phyloP scores from a whole-genome alignment of 805 yeast genomes.

The Saturnispora halmiae region DNA sequence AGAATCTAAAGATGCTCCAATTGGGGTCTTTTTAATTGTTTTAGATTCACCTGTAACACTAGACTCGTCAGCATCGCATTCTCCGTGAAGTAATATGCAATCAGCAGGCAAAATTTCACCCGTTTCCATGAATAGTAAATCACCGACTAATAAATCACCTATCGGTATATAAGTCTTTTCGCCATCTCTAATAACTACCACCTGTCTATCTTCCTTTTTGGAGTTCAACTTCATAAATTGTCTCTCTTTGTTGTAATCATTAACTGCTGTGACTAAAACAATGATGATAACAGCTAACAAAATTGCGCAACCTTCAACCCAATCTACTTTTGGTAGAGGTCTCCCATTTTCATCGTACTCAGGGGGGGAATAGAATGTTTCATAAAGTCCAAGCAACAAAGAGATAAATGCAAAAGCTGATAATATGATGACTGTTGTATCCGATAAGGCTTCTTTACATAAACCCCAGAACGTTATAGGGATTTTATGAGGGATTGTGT shows the following conservation, averaged over 20 bases:
- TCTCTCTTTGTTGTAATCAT: constrained; percentile 92
- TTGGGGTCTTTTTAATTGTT: constrained; percentile 62
- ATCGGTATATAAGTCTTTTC: constrained; percentile 60
- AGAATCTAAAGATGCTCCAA: constrained; percentile 33
- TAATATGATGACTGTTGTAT: constrained; percentile 78
- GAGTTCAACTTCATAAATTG: constrained; percentile 85
- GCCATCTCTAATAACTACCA: constrained; percentile 70
- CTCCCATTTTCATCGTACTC: constrained; percentile 72
- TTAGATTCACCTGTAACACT: constrained; percentile 91
- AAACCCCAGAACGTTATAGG: constrained; percentile 59
- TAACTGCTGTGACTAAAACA: constrained; percentile 87
- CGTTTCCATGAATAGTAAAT: constrained; percentile 70
- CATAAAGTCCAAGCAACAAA: constrained; percentile 83
- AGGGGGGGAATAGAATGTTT: constrained; percentile 78
- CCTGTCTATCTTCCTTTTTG: constrained; percentile 75
- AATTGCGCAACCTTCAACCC: constrained; percentile 99
- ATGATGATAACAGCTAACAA: constrained; percentile 85
- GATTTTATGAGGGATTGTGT: constrained; percentile 62
- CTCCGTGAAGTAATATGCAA: constrained; percentile 62
- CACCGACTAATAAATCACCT: constrained; percentile 78
- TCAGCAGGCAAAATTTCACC: constrained; percentile 95
- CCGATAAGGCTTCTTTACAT: constrained; percentile 80
- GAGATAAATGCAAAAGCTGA: constrained; percentile 84
- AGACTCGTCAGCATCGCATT: constrained; percentile 83
- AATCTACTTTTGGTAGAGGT: constrained; percentile 75